These are phyloP conservation scores for Ocimum tenuiflorum DNA, from an alignment of 257 asterid genomes.

Conservation along the genomic window DNA sequence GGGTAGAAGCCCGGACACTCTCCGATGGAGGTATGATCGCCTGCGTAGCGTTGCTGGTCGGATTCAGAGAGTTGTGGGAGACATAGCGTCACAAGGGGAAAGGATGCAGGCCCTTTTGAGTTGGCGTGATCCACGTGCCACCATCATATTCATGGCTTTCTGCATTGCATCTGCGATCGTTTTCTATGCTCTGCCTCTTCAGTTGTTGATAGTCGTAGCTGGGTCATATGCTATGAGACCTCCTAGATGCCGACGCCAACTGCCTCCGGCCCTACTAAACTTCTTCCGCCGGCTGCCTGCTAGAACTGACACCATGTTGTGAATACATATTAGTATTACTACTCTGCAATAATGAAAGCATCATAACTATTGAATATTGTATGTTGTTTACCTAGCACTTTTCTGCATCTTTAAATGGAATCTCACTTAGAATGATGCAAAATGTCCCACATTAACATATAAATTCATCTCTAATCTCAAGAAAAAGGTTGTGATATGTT, in stretches of 20 bases:
- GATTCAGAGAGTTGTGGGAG: slow-evolving; percentile 74
- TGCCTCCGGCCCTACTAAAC: background rate
- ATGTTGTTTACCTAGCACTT: no score
- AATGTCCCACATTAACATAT: no score
- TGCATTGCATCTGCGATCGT: background rate
- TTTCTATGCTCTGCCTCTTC: background rate
- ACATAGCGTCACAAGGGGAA: slow-evolving; percentile 72
- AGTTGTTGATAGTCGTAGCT: background rate
- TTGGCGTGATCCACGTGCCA: slow-evolving; percentile 84
- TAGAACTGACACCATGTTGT: background rate
- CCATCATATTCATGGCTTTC: slow-evolving; percentile 40
- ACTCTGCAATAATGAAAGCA: no score
- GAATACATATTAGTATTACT: background rate
- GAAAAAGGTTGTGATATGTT: no score
- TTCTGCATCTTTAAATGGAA: no score
- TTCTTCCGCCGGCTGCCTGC: background rate
- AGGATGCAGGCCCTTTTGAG: slow-evolving; percentile 50
- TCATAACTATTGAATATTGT: no score
- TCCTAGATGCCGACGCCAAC: background rate
- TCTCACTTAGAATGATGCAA: no score
- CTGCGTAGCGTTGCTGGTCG: slow-evolving; percentile 65
- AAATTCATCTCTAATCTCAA: no score
- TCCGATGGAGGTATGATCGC: slow-evolving; percentile 56
- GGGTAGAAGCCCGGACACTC: slow-evolving; percentile 34
- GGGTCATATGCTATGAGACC: background rate